A percentile compares a stretch with the other conserved stretches of the same genome.
Conservation (phyloP, 352 stramenopile species). For the Pythium aquatile region DNA sequence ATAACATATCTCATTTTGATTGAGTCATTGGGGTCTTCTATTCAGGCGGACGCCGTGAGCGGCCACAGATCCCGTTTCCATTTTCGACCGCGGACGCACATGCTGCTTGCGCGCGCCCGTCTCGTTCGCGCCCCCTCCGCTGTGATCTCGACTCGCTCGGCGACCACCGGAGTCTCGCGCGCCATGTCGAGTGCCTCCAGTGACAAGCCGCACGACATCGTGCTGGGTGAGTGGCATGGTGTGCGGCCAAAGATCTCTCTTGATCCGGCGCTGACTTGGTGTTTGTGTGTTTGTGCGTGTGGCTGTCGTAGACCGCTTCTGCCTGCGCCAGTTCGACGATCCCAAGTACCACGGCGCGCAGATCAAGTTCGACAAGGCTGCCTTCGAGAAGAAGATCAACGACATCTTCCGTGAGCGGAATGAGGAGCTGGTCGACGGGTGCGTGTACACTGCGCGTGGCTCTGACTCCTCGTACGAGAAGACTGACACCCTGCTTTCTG, state of each 20-base stretch:
- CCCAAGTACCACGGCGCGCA: constrained; percentile 71
- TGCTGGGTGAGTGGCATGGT: constrained; percentile 40
- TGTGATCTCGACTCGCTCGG: background rate
- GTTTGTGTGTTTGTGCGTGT: background rate
- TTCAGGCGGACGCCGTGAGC: background rate
- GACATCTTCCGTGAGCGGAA: constrained; percentile 66
- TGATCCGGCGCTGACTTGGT: background rate
- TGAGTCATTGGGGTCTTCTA: constrained; percentile 4
- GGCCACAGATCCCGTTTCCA: constrained; percentile 8
- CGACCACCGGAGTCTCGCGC: constrained; percentile 5
- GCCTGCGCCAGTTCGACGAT: constrained; percentile 84
- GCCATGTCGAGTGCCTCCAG: constrained; percentile 5
- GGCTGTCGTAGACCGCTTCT: constrained; percentile 58
- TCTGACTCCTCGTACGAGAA: no score
- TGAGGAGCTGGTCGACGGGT: constrained; percentile 76
- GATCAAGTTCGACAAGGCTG: constrained; percentile 65
- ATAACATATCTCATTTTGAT: background rate
- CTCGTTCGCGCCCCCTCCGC: constrained; percentile 5
- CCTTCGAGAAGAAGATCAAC: constrained; percentile 83
- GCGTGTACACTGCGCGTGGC: background rate
- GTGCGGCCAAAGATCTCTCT: background rate
- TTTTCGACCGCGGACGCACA: constrained; percentile 9
- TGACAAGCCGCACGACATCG: constrained; percentile 40
- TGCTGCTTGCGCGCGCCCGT: constrained; percentile 17
- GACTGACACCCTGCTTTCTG: no score